Conservation (phyloP, 495 filamentous ascomycete genomes). For the Penicillium ucsense region DNA sequence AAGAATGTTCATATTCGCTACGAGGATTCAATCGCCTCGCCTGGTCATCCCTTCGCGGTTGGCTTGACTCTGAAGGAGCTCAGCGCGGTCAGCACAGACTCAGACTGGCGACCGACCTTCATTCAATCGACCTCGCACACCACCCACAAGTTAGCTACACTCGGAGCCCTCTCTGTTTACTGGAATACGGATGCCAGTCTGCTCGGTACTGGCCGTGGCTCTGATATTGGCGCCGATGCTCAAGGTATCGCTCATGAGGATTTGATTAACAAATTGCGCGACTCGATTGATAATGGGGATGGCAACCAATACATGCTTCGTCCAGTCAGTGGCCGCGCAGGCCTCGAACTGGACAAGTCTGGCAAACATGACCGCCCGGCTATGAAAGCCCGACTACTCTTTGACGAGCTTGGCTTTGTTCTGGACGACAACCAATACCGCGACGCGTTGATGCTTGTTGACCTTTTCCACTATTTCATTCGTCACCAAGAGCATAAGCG, state of each 20-base stretch:
- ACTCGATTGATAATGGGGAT: slow-evolving; percentile 64
- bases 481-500: slow-evolving; percentile 96
- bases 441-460: slow-evolving; percentile 93
- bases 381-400: slow-evolving; percentile 81
- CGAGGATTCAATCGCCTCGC: slow-evolving; percentile 92
- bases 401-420: slow-evolving; percentile 92
- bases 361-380: slow-evolving; percentile 70
- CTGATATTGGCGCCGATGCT: slow-evolving; percentile 50
- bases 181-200: slow-evolving; percentile 92
- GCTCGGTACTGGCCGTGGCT: slow-evolving; percentile 61
- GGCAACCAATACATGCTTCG: slow-evolving; percentile 90
- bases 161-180: slow-evolving; percentile 83
- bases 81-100: slow-evolving; percentile 90
- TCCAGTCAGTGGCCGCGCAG: slow-evolving; percentile 85
- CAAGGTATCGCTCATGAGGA: slow-evolving; percentile 59
- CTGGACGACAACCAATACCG: slow-evolving; percentile 95
- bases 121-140: slow-evolving; percentile 74
- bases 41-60: slow-evolving; percentile 87
- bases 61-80: slow-evolving; percentile 89
- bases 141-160: slow-evolving; percentile 84
- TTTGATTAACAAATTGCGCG: slow-evolving; percentile 63
- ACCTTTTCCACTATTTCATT: slow-evolving; percentile 96
- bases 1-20: slow-evolving; percentile 98
- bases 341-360: slow-evolving; percentile 87
- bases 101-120: slow-evolving; percentile 87